Conservation (phyloP, 73 alveolate species). For the Paramecium bursaria region DNA sequence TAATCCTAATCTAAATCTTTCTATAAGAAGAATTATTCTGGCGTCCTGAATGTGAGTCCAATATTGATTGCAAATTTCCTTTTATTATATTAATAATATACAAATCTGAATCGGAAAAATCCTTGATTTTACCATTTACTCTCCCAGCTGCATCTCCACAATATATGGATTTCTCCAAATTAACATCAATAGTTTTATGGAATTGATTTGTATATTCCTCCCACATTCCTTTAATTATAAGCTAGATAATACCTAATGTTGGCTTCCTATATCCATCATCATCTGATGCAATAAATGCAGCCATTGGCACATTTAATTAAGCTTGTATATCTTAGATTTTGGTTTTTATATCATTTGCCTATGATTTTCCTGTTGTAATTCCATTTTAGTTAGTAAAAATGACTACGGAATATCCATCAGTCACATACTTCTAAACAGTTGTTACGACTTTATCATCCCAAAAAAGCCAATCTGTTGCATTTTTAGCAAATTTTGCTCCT, state of each 20-base stretch:
- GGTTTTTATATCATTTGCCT: conserved; percentile 69
- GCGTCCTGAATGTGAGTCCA: conserved; percentile 92
- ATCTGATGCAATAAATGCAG: conserved; percentile 81
- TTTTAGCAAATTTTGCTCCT: conserved; percentile 80
- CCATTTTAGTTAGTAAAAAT: conserved; percentile 80
- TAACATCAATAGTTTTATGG: conserved; percentile 75
- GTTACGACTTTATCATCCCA: conserved; percentile 74
- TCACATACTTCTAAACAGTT: conserved; percentile 63
- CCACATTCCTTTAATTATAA: conserved; percentile 77
- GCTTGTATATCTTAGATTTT: conserved; percentile 73
- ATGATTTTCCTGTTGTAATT: conserved; percentile 75
- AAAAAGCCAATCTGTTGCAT: conserved; percentile 87
- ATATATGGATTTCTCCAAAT: conserved; percentile 82
- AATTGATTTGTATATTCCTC: conserved; percentile 79
- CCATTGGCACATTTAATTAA: conserved; percentile 87
- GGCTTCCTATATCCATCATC: conserved; percentile 96
- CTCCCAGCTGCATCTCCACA: conserved; percentile 99
- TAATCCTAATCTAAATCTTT: conserved; percentile 74
- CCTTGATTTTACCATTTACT: conserved; percentile 89
- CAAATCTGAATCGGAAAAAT: conserved; percentile 94
- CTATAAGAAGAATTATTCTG: conserved; percentile 92
- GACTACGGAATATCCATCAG: conserved; percentile 77
- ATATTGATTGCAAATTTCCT: conserved; percentile 92
- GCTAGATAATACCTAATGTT: conserved; percentile 68
- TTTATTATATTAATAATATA: not conserved